phyloP scores from a whole-genome alignment of 83 land plant genomes.

The Thuja plicata region DNA sequence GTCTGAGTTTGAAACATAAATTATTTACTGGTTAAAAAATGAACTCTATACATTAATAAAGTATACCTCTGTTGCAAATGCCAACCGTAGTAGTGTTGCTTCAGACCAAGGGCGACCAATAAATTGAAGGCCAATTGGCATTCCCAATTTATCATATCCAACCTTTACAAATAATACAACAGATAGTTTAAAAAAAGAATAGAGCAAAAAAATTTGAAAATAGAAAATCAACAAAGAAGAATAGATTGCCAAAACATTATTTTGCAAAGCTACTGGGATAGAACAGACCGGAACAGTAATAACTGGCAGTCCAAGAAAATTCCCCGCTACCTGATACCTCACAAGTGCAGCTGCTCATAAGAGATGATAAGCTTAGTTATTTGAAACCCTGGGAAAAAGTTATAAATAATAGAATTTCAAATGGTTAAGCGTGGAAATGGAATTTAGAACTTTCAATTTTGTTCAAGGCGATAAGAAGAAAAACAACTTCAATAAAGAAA shows the following conservation, averaged over 20 bases:
- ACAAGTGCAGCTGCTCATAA: constrained; percentile 72
- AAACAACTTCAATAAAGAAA: background rate
- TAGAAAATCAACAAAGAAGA: background rate
- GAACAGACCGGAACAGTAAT: constrained; percentile 73
- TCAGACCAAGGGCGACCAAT: constrained; percentile 91
- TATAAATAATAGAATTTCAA: background rate
- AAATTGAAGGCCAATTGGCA: constrained; percentile 92
- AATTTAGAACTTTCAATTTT: background rate
- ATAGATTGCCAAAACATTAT: constrained; percentile 10
- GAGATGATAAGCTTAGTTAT: background rate
- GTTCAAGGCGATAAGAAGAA: background rate
- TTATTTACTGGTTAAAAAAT: background rate
- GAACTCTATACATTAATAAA: background rate
- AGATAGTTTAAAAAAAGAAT: background rate
- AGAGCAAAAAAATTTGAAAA: background rate
- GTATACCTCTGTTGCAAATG: constrained; percentile 76
- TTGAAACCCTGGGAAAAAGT: background rate
- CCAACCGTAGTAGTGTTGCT: constrained; percentile 68
- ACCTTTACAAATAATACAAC: constrained; percentile 35
- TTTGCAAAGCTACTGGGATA: background rate
- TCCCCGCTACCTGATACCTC: constrained; percentile 83
- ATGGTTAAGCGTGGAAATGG: background rate
- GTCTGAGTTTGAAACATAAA: background rate
- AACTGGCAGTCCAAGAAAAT: constrained; percentile 94
- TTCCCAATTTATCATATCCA: constrained; percentile 74